Conservation (phyloP, 1,284 basidiomycete species). For the Cutaneotrichosporon mucoides region DNA sequence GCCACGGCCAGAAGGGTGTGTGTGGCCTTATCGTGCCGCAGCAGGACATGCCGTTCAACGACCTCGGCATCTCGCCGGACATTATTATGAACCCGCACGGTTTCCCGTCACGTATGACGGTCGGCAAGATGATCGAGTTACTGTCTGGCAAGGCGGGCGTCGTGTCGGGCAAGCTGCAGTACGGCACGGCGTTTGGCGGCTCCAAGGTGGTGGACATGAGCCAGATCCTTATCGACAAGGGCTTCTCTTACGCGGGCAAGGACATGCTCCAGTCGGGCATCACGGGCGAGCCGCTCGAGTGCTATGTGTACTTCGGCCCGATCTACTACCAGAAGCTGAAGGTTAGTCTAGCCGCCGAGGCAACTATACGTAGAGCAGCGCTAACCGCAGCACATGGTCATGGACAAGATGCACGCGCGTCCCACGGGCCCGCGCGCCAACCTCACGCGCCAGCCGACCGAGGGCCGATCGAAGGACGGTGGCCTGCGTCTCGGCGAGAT, state of each 20-base stretch:
- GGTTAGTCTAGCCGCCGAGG: too few species aligned
- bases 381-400: slow-evolving; percentile 72
- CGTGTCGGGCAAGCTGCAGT: slow-evolving; percentile 47
- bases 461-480: slow-evolving; percentile 95
- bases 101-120: slow-evolving; percentile 99
- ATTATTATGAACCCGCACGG: slow-evolving; percentile 99
- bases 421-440: slow-evolving; percentile 94
- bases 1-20: slow-evolving; percentile 99
- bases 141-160: slow-evolving; percentile 78
- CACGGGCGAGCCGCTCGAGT: slow-evolving; percentile 92
- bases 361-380: too few species aligned
- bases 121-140: slow-evolving; percentile 99
- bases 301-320: slow-evolving; percentile 97
- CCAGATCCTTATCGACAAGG: slow-evolving; percentile 86
- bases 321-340: slow-evolving; percentile 84
- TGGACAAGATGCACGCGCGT: slow-evolving; percentile 99
- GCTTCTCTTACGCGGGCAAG: slow-evolving; percentile 96
- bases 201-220: slow-evolving; percentile 99
- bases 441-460: slow-evolving; percentile 94
- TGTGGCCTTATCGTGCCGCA: slow-evolving; percentile 98
- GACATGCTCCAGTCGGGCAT: slow-evolving; percentile 98
- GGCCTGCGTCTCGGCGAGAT: slow-evolving; percentile 97
- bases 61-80: slow-evolving; percentile 92
- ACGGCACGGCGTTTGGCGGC: slow-evolving; percentile 86
- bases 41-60: slow-evolving; percentile 99